Base-by-base conservation (phyloP, 2,329 filamentous ascomycete genomes). In the Elsinoe perseae region DNA sequence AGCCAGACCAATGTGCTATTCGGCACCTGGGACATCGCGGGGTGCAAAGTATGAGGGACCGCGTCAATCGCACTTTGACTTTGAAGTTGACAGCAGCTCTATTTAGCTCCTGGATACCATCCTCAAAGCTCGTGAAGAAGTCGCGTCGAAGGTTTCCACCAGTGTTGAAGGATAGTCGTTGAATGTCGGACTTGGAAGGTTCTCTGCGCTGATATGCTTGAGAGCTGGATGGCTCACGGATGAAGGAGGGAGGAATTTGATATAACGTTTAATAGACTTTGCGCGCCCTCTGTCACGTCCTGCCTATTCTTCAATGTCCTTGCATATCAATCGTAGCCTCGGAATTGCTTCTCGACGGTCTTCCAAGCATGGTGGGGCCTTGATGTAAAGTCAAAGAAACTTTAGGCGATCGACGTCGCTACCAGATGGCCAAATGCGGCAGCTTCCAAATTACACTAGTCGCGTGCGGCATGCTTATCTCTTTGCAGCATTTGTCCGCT, bases 1-100 rank as follows among this genome's bases (percentile, higher is more conserved):
- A 97, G 83, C 92, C 92, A 97, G 74, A 90, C 91, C 66, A 97
- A 79, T 59, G 95, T 86, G 74, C 90, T 87, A 72, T 95, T 90
- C 65, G 89, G 86, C 68, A 95, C 87, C 64, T 84, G 82, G 59
- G 78, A 73, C 78, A 80, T 80, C 42, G 36, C 9, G 25, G n/a
- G 18, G 12, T 38, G 2, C 10, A 3, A 9, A 12, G 32, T 30
- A 5, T 23, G 4, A 2, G 23, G 25, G 10, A 50, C 12, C 6
- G 9, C n/a, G 23, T 12, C n/a, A 21, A 14, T 23, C 9, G 10
- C 16, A 25, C 2, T 12, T 10, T 23, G 20, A 7, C 9, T n/a
- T 25, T 36, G n/a, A 9, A 14, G 10, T 5, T 30, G n/a, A 14
- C 12, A 9, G 10, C 32, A 14, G 10, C 32, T 36, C 32, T 7